Percentiles rank a stretch among this genome's conserved stretches.
Conservation (phyloP, 78 protist genomes). For the Polysphondylium violaceum region DNA sequence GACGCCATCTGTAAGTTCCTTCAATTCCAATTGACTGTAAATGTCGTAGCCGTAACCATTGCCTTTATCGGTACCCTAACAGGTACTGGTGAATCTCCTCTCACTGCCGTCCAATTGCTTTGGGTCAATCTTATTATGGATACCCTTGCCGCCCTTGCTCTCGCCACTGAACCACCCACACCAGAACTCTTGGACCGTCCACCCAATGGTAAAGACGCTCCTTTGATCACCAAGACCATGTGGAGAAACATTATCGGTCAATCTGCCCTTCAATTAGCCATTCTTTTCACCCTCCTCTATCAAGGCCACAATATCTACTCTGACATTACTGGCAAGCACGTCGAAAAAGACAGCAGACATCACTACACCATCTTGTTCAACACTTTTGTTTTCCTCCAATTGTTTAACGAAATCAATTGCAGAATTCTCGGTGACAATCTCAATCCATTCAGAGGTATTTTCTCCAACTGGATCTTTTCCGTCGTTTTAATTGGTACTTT, state of each 20-base stretch:
- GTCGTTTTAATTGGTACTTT: constrained; percentile 62
- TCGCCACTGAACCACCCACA: constrained; percentile 98
- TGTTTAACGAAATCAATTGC: constrained; percentile 97
- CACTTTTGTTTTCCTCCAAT: constrained; percentile 94
- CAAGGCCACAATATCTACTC: constrained; percentile 41
- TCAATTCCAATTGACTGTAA: constrained; percentile 98
- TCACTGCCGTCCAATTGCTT: constrained; percentile 96
- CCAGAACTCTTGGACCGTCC: constrained; percentile 88
- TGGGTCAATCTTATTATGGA: constrained; percentile 99
- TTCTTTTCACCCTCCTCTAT: constrained; percentile 73
- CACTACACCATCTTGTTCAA: constrained; percentile 94
- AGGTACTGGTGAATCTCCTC: constrained; percentile 80
- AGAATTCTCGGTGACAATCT: constrained; percentile 66
- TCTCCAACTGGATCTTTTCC: constrained; percentile 79
- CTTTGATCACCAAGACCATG: constrained; percentile 85
- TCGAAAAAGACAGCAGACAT: background rate
- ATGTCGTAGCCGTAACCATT: constrained; percentile 91
- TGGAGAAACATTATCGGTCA: constrained; percentile 90
- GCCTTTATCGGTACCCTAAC: constrained; percentile 91
- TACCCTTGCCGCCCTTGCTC: constrained; percentile 99
- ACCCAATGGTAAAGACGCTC: constrained; percentile 85
- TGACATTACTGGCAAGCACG: background rate
- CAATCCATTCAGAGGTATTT: constrained; percentile 46
- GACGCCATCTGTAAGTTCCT: constrained; percentile 95
- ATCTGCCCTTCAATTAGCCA: constrained; percentile 85